Percentiles rank a stretch among this genome's conserved stretches.
phyloP scores from a whole-genome alignment of 805 yeast species.

The Candida montana region DNA sequence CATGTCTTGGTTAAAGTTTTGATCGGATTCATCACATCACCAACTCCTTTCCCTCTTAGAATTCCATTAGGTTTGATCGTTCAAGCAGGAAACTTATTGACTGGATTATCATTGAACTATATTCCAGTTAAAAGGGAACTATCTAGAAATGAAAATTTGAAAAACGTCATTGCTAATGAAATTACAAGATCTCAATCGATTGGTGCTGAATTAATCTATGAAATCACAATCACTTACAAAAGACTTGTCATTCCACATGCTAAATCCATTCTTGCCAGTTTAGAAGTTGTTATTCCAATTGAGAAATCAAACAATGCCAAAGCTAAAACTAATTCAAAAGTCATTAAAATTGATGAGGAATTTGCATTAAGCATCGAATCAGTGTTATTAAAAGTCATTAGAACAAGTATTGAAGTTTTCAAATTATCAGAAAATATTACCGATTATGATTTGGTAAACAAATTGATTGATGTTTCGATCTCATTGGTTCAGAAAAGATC shows the following conservation, averaged over 20 bases:
- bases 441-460: conserved; percentile 48
- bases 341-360: conserved; percentile 34
- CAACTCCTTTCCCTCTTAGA: conserved; percentile 50
- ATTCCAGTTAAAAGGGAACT: conserved; percentile 51
- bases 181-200: conserved; percentile 39
- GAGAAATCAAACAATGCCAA: conserved; percentile 25
- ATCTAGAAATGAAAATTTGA: conserved; percentile 48
- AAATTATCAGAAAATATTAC: conserved; percentile 33
- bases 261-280: conserved; percentile 42
- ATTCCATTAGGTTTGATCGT: conserved; percentile 61
- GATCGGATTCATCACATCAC: conserved; percentile 39
- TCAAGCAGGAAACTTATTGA: conserved; percentile 45
- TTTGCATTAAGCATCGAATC: conserved; percentile 27
- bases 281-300: conserved; percentile 59
- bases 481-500: conserved; percentile 31
- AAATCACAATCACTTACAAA: conserved; percentile 25
- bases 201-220: conserved; percentile 39
- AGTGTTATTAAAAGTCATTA: conserved; percentile 29
- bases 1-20: conserved; percentile 41
- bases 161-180: conserved; percentile 38
- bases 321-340: conserved; percentile 27
- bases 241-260: conserved; percentile 41
- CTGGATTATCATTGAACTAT: conserved; percentile 50
- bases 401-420: conserved; percentile 24
- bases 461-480: conserved; percentile 55